Evolutionary conservation across 2,329 filamentous ascomycete species (phyloP).

Genomic region (Rhynchosporium secalis): DNA sequence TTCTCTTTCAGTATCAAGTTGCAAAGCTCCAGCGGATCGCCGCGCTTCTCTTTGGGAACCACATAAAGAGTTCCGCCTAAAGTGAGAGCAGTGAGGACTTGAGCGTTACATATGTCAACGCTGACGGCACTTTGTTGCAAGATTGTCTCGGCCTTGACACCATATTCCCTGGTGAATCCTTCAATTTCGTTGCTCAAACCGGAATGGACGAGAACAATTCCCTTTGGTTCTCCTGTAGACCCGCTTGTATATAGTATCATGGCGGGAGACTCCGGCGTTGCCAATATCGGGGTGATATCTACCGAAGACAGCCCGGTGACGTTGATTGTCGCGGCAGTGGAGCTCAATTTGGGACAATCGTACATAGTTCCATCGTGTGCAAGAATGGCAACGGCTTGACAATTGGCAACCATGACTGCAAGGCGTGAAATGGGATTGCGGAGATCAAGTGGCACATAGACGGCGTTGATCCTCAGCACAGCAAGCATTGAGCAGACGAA

Average conservation of each 20-base stretch:
- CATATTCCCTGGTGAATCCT: slow-evolving; percentile 14
- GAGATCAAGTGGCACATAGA: slow-evolving; percentile 41
- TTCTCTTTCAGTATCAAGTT: slow-evolving; percentile 22
- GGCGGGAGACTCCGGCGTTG: neutral
- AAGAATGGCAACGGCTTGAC: slow-evolving; percentile 38
- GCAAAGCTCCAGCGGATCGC: slow-evolving; percentile 24
- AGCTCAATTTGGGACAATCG: neutral
- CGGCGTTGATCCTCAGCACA: slow-evolving; percentile 37
- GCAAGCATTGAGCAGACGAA: slow-evolving; percentile 40
- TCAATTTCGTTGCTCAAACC: slow-evolving; percentile 33
- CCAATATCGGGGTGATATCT: neutral
- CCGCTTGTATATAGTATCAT: slow-evolving; percentile 28
- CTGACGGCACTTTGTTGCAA: slow-evolving; percentile 29
- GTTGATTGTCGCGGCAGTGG: slow-evolving; percentile 18
- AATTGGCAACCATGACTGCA: slow-evolving; percentile 33
- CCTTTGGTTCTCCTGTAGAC: slow-evolving; percentile 43
- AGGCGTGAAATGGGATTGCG: slow-evolving; percentile 33
- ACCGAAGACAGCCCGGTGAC: neutral
- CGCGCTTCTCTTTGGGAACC: slow-evolving; percentile 14
- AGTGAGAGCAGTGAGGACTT: slow-evolving; percentile 25
- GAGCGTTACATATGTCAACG: slow-evolving; percentile 26
- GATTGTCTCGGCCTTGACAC: slow-evolving; percentile 15
- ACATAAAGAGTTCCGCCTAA: slow-evolving; percentile 25
- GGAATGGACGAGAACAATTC: slow-evolving; percentile 40
- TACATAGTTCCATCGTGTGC: slow-evolving; percentile 21